phyloP scores from a whole-genome alignment of 768 basidiomycete species.

The Tubosaeta brunneosetosa region DNA sequence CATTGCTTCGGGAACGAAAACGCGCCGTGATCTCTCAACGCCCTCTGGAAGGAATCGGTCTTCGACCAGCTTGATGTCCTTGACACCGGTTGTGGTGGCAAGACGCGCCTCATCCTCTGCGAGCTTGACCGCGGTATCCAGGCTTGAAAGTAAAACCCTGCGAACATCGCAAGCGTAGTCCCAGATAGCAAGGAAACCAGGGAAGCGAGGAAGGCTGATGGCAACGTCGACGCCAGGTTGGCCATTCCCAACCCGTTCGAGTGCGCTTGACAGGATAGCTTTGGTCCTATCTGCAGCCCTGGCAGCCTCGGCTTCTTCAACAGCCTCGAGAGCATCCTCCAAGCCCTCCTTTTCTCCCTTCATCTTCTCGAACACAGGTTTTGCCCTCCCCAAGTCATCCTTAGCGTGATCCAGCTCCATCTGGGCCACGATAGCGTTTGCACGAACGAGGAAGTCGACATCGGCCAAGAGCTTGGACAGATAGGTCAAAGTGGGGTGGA shows the following conservation, averaged over 20 bases:
- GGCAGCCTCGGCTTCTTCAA: slow-evolving; percentile 73
- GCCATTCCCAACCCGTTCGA: slow-evolving; percentile 76
- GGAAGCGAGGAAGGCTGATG: slow-evolving; percentile 69
- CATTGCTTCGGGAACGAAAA: slow-evolving; percentile 99
- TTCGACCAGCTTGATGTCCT: slow-evolving; percentile 61
- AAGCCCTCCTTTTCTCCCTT: slow-evolving; percentile 64
- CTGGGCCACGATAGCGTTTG: slow-evolving; percentile 85
- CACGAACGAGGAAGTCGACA: slow-evolving; percentile 77
- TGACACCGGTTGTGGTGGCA: slow-evolving; percentile 61
- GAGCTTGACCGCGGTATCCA: slow-evolving; percentile 73
- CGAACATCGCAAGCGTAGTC: slow-evolving; percentile 83
- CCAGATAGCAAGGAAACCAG: slow-evolving; percentile 79
- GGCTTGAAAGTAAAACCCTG: slow-evolving; percentile 64
- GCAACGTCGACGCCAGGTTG: slow-evolving; percentile 54
- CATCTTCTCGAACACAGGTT: slow-evolving; percentile 89
- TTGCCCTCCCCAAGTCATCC: slow-evolving; percentile 59
- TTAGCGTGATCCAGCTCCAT: slow-evolving; percentile 69
- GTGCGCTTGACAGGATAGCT: slow-evolving; percentile 55
- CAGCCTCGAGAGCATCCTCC: slow-evolving; percentile 71
- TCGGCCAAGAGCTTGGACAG: slow-evolving; percentile 86
- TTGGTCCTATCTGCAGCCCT: slow-evolving; percentile 51
- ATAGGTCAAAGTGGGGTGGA: slow-evolving; percentile 90
- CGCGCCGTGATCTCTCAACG: slow-evolving; percentile 73
- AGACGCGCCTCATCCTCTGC: slow-evolving; percentile 82
- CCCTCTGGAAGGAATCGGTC: slow-evolving; percentile 75